These are phyloP conservation scores for Monilinia laxa DNA, from an alignment of 2,329 filamentous ascomycete genomes.

Conservation along the genomic window DNA sequence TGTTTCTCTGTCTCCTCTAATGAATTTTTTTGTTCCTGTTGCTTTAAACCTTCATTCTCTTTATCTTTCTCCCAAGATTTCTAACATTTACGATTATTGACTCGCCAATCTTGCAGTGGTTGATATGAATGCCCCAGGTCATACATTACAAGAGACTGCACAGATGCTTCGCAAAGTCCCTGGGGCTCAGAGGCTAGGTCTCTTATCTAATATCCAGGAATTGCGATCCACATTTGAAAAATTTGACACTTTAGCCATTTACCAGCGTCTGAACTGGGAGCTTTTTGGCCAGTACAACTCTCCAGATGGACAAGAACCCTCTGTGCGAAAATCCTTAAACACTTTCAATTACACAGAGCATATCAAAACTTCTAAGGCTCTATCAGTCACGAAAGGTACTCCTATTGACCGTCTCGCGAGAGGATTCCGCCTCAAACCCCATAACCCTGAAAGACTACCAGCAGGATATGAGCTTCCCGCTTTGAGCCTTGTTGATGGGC, in stretches of 20 bases:
- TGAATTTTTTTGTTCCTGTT: too few relatives aligned
- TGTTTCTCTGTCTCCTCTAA: too few relatives aligned
- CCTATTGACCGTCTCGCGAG: conserved; percentile 3
- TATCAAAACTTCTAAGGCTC: background rate
- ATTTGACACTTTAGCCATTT: background rate
- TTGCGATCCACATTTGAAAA: background rate
- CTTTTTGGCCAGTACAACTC: conserved; percentile 5
- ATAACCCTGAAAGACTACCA: conserved; percentile 3
- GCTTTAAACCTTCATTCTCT: too few relatives aligned
- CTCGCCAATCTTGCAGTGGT: background rate
- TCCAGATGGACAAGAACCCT: background rate
- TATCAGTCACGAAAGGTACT: background rate
- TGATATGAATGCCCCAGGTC: background rate
- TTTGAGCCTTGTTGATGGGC: conserved; percentile 5
- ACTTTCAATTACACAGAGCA: background rate
- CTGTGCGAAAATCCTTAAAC: background rate
- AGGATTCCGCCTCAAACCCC: conserved; percentile 7
- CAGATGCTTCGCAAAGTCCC: conserved; percentile 6
- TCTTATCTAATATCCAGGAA: background rate
- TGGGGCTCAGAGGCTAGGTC: background rate
- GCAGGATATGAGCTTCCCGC: background rate
- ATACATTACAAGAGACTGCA: background rate
- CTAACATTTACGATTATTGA: too few relatives aligned
- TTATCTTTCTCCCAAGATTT: too few relatives aligned
- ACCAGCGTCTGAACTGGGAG: conserved; percentile 4